Percentiles rank a stretch among this genome's conserved stretches.
Conservation (phyloP, 1,284 basidiomycete species). For the Phaffia rhodozyma region DNA sequence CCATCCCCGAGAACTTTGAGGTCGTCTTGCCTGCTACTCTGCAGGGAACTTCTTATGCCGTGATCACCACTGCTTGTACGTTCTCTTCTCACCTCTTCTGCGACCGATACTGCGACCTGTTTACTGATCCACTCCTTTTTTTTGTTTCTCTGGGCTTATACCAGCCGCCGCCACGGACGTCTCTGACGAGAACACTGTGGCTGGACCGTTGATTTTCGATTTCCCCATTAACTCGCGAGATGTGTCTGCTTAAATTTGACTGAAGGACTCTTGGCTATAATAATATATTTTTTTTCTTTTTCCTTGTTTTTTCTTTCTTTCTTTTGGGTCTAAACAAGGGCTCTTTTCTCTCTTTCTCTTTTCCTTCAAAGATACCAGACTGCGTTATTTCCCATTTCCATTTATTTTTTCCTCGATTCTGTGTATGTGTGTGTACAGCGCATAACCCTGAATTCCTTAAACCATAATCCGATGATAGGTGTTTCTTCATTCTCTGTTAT, state of each 20-base stretch:
- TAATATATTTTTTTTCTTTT: neutral
- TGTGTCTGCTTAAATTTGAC: neutral
- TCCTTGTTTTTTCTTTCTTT: neutral
- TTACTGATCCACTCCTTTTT: neutral
- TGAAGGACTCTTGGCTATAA: neutral
- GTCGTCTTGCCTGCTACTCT: conserved; percentile 31
- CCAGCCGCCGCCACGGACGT: conserved; percentile 1
- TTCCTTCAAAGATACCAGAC: too few species aligned
- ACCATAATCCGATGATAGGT: too few species aligned
- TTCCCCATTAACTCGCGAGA: neutral
- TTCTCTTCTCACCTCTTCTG: conserved; percentile 21
- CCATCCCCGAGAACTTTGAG: conserved; percentile 30
- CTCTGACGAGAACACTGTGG: conserved; percentile 34
- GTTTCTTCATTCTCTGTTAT: too few species aligned
- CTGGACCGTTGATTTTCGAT: conserved; percentile 30
- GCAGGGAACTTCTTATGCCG: conserved; percentile 37
- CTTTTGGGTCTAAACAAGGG: too few species aligned
- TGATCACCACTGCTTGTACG: conserved; percentile 31
- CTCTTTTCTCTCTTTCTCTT: neutral
- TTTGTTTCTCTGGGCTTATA: neutral
- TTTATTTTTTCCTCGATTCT: neutral
- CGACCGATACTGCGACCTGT: neutral
- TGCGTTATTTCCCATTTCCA: neutral
- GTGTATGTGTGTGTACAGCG: too few species aligned
- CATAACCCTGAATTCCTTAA: too few species aligned